Base-by-base conservation (phyloP, 2,329 filamentous ascomycete genomes). In the Epichloe amarillans region DNA sequence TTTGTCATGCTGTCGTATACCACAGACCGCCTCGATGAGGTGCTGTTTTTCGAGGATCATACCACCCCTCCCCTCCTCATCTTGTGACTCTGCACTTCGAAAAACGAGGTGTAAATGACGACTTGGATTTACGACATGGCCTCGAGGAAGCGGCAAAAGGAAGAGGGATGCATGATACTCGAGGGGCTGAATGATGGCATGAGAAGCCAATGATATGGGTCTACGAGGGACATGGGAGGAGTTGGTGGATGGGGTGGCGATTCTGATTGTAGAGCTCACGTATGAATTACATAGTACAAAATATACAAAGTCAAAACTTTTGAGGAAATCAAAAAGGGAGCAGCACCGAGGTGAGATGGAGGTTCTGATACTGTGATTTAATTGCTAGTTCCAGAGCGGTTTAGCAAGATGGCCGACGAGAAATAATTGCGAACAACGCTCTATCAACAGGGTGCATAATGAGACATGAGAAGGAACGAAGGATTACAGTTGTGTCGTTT, bases 251-350 rank as follows among this genome's bases (percentile, higher is more conserved):
- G 26, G 26, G 8, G 26, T 52, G 52, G 54, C 53, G 53, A 53
- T 57, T 60, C 63, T 59, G 59, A 62, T 54, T 56, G 57, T 55
- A 54, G 57, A 61, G 53, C 54, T 58, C 53, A 59, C 54, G 55
- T 53, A 63, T 55, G 58, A 58, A 54, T 51, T 37, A 44, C 39
- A 50, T 42, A 33, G 39, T 42, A 43, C 39, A 17, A 49, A 17
- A 49, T 49, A 49, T 42, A 11, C 1, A 37, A 46, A 8, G 30
- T 38, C 54, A 55, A 55, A 60, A n/a, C 52, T 48, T 49, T 30
- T 30, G 8, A 30, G 53, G 55, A 58, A 23, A 71, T 76, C 52
- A 36, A 53, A 49, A 58, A 52, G 53, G 26, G 26, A n/a, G n/a
- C n/a, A 30, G 26, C 26, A 30, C 26, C 8, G 8, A 11, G 26